Conservation (phyloP, 2,329 filamentous ascomycete species). For the Aureobasidium pullulans region DNA sequence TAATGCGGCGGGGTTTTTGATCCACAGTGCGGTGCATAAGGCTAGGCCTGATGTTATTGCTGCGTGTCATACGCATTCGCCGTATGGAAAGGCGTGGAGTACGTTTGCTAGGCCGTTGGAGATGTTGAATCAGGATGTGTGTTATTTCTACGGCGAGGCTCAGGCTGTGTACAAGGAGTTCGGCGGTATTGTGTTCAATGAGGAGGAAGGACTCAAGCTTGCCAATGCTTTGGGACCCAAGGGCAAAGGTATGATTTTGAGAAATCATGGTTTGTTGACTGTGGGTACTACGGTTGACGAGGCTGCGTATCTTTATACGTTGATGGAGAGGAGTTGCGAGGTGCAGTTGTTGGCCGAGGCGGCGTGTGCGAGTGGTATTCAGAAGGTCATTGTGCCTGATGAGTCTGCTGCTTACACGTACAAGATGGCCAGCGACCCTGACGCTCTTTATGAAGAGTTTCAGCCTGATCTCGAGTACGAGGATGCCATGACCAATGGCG, state of each 20-base stretch:
- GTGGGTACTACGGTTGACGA: conserved; percentile 68
- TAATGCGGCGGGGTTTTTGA: conserved; percentile 63
- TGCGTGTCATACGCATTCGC: conserved; percentile 62
- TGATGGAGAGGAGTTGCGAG: conserved; percentile 61
- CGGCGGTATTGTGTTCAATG: conserved; percentile 55
- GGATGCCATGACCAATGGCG: conserved; percentile 23
- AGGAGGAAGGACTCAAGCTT: conserved; percentile 58
- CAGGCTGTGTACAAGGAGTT: conserved; percentile 51
- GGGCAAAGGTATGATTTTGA: conserved; percentile 56
- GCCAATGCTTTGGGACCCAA: conserved; percentile 55
- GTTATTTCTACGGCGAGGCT: conserved; percentile 54
- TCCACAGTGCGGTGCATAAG: conserved; percentile 63
- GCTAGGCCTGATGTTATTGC: conserved; percentile 58
- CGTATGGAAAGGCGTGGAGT: conserved; percentile 60
- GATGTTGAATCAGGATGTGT: conserved; percentile 64
- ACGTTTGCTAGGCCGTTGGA: conserved; percentile 58
- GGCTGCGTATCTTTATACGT: conserved; percentile 61
- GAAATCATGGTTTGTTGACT: conserved; percentile 66
- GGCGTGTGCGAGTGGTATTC: conserved; percentile 47
- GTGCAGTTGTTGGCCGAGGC: conserved; percentile 63
- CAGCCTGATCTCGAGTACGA: conserved; percentile 46
- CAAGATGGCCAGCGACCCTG: conserved; percentile 40
- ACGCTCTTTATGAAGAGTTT: conserved; percentile 45
- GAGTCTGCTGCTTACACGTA: conserved; percentile 50
- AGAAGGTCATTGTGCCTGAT: conserved; percentile 49